These are phyloP conservation scores for Pyrus communis DNA, from an alignment of 306 rosid genomes.

Conservation along the genomic window DNA sequence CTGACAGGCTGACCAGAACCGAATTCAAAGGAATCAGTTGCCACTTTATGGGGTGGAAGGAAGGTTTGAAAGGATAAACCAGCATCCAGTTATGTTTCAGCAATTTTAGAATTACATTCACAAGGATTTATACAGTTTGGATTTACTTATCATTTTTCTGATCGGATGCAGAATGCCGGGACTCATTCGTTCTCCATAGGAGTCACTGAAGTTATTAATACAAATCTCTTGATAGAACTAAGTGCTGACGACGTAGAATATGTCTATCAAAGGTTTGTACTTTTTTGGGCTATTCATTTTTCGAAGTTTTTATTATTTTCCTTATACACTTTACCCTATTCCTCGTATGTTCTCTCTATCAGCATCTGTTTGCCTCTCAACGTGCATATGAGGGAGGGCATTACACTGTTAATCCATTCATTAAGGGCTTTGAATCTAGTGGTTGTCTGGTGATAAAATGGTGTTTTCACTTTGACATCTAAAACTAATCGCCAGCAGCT, in stretches of 20 bases:
- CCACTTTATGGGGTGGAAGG: conserved; percentile 83
- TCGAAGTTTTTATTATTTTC: background rate
- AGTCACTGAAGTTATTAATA: conserved; percentile 80
- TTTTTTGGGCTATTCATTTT: background rate
- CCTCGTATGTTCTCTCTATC: background rate
- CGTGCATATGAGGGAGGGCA: background rate
- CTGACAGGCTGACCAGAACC: conserved; percentile 74
- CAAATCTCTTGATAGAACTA: conserved; percentile 81
- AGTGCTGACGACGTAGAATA: conserved; percentile 88
- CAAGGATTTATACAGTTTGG: background rate
- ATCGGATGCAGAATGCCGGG: conserved; percentile 66
- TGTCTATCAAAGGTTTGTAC: conserved; percentile 77
- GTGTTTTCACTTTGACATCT: too few relatives aligned
- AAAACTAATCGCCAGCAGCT: background rate
- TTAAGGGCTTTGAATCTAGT: too few relatives aligned
- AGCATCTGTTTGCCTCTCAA: background rate
- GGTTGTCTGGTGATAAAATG: too few relatives aligned
- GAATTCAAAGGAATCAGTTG: conserved; percentile 62
- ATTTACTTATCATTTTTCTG: conserved; percentile 12
- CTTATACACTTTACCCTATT: background rate
- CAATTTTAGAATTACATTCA: conserved; percentile 18
- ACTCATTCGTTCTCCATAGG: conserved; percentile 86
- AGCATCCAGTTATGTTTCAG: conserved; percentile 79
- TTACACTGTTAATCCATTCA: background rate
- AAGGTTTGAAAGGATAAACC: conserved; percentile 88